Base-by-base conservation (phyloP, 169 alveolate genomes). In the Cryptosporidium tyzzeri region DNA sequence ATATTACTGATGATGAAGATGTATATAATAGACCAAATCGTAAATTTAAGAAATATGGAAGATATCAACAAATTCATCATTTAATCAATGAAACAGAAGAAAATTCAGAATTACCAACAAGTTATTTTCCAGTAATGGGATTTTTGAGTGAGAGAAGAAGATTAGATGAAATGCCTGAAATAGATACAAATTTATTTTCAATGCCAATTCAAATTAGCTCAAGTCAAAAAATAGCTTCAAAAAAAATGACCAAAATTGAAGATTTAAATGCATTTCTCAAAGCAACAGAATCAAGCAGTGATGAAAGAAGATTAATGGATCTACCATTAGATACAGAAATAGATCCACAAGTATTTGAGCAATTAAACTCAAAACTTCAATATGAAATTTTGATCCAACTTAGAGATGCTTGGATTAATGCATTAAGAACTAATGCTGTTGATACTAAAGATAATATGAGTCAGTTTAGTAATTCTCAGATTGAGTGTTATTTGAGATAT, bases 401-500 rank as follows among this genome's bases (percentile, higher is more conserved):
- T 10, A 95, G 93, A 85, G 97, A 94, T 33, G 95, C 93, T 2
- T 93, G 95, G 94, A 86, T 92, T 75, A 80, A 91, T 21, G 95
- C 94, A 37, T 93, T 92, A 41, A 92, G 96, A 55, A 85, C 84
- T 33, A 93, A 94, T 41, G 93, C 95, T 37, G 93, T 94, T 33
- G 86, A 93, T 53, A 53, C 94, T 48, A 93, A 93, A 80, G 95
- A 92, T 18, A 93, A 95, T 45, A 85, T 96, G 91, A 91, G 51
- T 41, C 92, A 94, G 69, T 96, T 95, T 71, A 93, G 97, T 16
- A 93, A 92, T 65, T 93, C 93, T 18, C 96, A 95, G 75, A 91
- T 96, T n/a, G 93, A 93, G 69, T 94, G 95, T 10, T 96, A 95
- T 71, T 89, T 95, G 58, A 92, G 96, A 67, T 94, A 93, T 84